Evolutionary conservation across 2,329 filamentous ascomycete genomes (phyloP), one percentile per base, ranked within the genome.

Genomic region (Pseudodiploospora longispora): DNA sequence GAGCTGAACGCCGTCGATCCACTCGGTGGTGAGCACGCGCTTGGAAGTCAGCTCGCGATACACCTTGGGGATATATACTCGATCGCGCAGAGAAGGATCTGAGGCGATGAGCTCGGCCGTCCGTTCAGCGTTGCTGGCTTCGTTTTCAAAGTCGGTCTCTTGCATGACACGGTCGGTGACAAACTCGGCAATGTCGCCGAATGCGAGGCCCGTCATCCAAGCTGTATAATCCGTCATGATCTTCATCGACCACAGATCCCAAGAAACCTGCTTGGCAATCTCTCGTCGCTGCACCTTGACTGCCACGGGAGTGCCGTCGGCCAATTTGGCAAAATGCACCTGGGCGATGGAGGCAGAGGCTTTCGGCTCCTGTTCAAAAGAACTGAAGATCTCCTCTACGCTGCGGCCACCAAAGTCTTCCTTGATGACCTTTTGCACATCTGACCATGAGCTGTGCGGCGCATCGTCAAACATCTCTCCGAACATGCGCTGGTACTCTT

Each of bases 181-280:
- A 2, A 38, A 46, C 30, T 38, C 43, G 6, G 39, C 43, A 5
- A 46, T 36, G 12, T 40, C 43, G 27, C 42, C 38, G 6, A 46
- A 33, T 5, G 35, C 34, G 4, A 46, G 33, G 38, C 42, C 39
- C 1, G 43, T 46, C 27, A 28, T 19, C 30, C 27, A 42, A 7
- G 30, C 43, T 6, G 38, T 19, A 10, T 42, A 10, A 28, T 46
- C 43, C 2, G 30, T 32, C 2, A 46, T 9, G 4, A 32, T 12
- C 27, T 40, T 46, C 6, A 33, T 30, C 6, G 81, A 76, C 43
- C 43, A 46, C 9, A 46, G 30, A 31, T 46, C 43, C 43, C 43
- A 46, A 6, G 43, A 46, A 27, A 40, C 43, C 12, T 46, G 43
- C 4, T 46, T 38, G 3, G 40, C 39, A 29, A 46, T 5, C 10